Percentiles rank a stretch among this genome's conserved stretches.
phyloP scores from a whole-genome alignment of 208 protist species.

The Lotmaria passim region DNA sequence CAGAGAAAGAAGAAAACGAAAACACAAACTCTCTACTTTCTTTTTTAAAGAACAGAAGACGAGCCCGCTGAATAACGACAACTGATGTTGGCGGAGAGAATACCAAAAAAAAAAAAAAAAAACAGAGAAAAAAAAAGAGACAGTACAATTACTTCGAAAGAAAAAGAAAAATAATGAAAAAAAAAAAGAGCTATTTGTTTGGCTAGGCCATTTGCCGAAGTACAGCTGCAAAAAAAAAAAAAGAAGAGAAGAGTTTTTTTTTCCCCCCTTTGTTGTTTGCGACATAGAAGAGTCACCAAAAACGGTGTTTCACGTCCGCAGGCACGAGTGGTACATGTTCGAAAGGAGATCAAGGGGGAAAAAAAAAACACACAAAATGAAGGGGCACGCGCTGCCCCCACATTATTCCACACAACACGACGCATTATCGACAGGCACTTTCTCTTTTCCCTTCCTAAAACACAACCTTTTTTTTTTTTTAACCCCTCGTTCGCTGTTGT shows the following conservation, averaged over 20 bases:
- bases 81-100: neutral
- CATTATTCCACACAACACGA: too few species aligned
- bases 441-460: too few species aligned
- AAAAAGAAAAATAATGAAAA: slow-evolving; percentile 28
- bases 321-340: too few species aligned
- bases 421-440: neutral
- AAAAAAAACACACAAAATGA: too few species aligned
- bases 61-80: too few species aligned
- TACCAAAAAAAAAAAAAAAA: neutral
- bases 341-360: too few species aligned
- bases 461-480: slow-evolving; percentile 12
- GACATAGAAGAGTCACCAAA: neutral
- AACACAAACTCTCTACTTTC: slow-evolving; percentile 4
- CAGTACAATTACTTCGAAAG: slow-evolving; percentile 13
- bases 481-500: too few species aligned
- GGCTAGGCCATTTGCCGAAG: neutral
- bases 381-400: too few species aligned
- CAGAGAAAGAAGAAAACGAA: slow-evolving; percentile 17
- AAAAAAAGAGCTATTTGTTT: slow-evolving; percentile 4
- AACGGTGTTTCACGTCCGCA: neutral
- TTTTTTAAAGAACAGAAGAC: too few species aligned
- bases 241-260: too few species aligned
- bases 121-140: slow-evolving; percentile 22
- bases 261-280: too few species aligned
- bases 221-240: neutral